phyloP scores from a whole-genome alignment of 1,284 basidiomycete species.

The Pascua guehoae region DNA sequence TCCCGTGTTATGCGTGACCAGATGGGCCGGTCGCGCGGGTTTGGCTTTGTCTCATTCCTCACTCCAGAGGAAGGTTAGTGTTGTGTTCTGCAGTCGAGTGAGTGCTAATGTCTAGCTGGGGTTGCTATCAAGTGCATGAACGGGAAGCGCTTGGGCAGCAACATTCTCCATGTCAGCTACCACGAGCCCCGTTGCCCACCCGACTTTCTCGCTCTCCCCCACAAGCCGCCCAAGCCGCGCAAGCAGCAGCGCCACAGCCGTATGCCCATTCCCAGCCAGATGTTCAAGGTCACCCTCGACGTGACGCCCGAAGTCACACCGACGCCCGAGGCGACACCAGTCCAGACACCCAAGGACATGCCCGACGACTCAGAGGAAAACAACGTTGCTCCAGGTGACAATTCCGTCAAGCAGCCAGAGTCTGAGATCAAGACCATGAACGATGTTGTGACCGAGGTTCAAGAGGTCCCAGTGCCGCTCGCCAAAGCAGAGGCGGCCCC shows the following conservation, averaged over 20 bases:
- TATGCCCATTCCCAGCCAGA: background rate
- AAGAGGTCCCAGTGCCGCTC: no score
- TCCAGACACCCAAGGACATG: background rate
- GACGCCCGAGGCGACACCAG: background rate
- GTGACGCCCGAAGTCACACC: background rate
- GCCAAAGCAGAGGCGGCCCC: no score
- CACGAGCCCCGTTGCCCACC: constrained; percentile 28
- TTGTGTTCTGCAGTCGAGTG: background rate
- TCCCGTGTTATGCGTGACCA: constrained; percentile 93
- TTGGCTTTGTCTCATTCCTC: constrained; percentile 91
- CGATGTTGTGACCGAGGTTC: no score
- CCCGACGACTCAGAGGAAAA: background rate
- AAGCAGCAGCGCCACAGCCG: no score
- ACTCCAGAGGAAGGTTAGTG: constrained; percentile 71
- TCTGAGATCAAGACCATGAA: no score
- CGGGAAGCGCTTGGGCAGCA: constrained; percentile 22
- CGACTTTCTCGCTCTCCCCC: background rate
- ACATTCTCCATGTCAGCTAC: constrained; percentile 27
- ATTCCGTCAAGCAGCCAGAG: no score
- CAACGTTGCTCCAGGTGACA: no score
- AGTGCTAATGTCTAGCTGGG: constrained; percentile 18
- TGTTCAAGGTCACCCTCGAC: background rate
- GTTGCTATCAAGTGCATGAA: constrained; percentile 31
- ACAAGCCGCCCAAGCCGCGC: background rate
- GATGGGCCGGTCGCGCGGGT: constrained; percentile 75